A percentile compares a stretch with the other conserved stretches of the same genome.
These are phyloP conservation scores for Beauveria asiatica DNA, from an alignment of 2,329 filamentous ascomycete genomes.

Conservation along the genomic window DNA sequence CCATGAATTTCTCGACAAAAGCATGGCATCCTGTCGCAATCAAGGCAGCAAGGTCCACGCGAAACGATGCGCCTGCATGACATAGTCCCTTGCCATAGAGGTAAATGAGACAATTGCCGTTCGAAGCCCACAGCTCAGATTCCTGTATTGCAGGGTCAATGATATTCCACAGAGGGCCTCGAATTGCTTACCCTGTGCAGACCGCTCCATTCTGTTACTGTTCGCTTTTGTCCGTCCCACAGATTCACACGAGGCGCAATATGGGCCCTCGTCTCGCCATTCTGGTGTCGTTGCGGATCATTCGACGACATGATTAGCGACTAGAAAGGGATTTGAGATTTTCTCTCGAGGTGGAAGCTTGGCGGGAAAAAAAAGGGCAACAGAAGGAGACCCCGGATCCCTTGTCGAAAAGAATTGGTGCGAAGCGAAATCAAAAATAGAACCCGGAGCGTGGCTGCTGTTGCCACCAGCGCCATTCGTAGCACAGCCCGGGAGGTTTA, in stretches of 20 bases:
- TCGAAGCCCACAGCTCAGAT: slow-evolving; percentile 57
- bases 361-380: not conserved
- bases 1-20: slow-evolving; percentile 47
- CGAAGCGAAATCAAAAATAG: not conserved
- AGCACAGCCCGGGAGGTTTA: not conserved
- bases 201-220: not conserved
- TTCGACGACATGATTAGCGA: not conserved
- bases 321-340: not conserved
- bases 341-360: not conserved
- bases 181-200: slow-evolving; percentile 5
- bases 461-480: not conserved
- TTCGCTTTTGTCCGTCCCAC: slow-evolving; percentile 7
- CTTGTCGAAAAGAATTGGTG: not conserved
- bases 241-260: not conserved
- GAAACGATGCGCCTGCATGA: slow-evolving; percentile 58
- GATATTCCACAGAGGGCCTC: not conserved
- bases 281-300: not conserved
- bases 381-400: not conserved
- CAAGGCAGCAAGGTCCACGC: slow-evolving; percentile 50
- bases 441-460: not conserved
- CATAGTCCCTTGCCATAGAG: slow-evolving; percentile 59
- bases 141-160: slow-evolving; percentile 41
- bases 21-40: slow-evolving; percentile 49
- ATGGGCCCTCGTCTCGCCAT: not conserved
- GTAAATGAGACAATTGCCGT: slow-evolving; percentile 63